These are phyloP conservation scores for Epicoccum nigrum DNA, from an alignment of 2,329 filamentous ascomycete genomes.

Conservation along the genomic window DNA sequence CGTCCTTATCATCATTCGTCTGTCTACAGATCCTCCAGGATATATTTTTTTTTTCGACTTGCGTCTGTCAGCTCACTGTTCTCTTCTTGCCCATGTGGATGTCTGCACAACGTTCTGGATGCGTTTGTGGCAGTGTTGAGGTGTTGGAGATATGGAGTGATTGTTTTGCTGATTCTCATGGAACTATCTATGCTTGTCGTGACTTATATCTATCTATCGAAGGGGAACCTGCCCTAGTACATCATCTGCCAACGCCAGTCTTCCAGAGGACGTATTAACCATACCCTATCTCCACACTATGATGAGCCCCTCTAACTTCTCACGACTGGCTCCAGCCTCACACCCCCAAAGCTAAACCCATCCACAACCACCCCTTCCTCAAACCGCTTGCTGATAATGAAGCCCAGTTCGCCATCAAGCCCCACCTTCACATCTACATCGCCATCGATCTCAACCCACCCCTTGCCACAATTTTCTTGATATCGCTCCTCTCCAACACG, in stretches of 20 bases:
- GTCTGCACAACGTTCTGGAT: not conserved
- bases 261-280: too few species aligned
- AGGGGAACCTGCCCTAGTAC: too few species aligned
- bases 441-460: slow-evolving; percentile 48
- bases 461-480: slow-evolving; percentile 36
- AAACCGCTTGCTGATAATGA: slow-evolving; percentile 45
- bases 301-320: not conserved
- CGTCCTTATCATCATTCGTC: slow-evolving; percentile 5
- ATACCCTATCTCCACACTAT: too few species aligned
- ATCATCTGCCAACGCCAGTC: too few species aligned
- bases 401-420: slow-evolving; percentile 45
- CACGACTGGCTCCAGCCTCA: slow-evolving; percentile 43
- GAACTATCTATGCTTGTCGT: too few species aligned
- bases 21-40: not conserved
- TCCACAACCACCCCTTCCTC: slow-evolving; percentile 39
- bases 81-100: too few species aligned
- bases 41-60: not conserved
- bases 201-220: too few species aligned
- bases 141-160: too few species aligned
- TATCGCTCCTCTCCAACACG: slow-evolving; percentile 40
- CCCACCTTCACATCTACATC: slow-evolving; percentile 47
- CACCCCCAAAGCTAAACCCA: slow-evolving; percentile 50
- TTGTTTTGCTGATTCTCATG: too few species aligned
- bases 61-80: too few species aligned
- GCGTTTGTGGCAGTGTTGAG: not conserved